Evolutionary conservation across 768 basidiomycete genomes (phyloP).

Genomic region (Daedalea quercina): DNA sequence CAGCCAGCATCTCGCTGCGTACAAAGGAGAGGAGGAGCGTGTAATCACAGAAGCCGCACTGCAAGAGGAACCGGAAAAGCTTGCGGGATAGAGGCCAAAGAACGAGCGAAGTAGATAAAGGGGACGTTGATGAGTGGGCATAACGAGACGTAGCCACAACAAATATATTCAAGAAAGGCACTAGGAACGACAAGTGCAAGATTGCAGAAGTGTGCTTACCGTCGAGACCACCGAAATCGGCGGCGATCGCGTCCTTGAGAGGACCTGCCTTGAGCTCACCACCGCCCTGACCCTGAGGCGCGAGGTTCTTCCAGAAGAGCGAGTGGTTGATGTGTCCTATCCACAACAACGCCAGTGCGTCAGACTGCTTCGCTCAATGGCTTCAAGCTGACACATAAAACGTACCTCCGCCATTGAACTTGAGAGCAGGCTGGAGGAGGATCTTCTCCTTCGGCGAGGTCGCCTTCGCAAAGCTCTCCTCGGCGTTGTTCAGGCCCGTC

Average conservation of each 20-base stretch:
- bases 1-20: too few species aligned
- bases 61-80: too few species aligned
- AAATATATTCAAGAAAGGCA: not conserved
- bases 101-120: too few species aligned
- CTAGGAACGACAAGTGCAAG: not conserved
- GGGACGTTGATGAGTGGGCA: too few species aligned
- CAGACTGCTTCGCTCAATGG: too few species aligned
- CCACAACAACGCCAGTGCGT: not conserved
- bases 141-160: too few species aligned
- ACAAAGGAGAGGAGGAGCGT: too few species aligned
- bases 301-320: constrained; percentile 97
- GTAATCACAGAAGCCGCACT: too few species aligned
- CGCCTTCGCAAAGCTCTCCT: constrained; percentile 69
- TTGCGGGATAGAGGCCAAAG: too few species aligned
- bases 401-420: constrained; percentile 94
- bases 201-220: constrained; percentile 15
- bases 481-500: constrained; percentile 88
- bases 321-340: constrained; percentile 91
- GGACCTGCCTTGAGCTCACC: constrained; percentile 60
- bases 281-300: constrained; percentile 58
- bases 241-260: constrained; percentile 68
- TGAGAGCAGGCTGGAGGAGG: constrained; percentile 83
- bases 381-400: too few species aligned
- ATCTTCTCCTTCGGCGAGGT: constrained; percentile 69
- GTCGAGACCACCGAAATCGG: constrained; percentile 85